Base-by-base conservation (phyloP, 768 basidiomycete species). In the Tulasnella sp. region DNA sequence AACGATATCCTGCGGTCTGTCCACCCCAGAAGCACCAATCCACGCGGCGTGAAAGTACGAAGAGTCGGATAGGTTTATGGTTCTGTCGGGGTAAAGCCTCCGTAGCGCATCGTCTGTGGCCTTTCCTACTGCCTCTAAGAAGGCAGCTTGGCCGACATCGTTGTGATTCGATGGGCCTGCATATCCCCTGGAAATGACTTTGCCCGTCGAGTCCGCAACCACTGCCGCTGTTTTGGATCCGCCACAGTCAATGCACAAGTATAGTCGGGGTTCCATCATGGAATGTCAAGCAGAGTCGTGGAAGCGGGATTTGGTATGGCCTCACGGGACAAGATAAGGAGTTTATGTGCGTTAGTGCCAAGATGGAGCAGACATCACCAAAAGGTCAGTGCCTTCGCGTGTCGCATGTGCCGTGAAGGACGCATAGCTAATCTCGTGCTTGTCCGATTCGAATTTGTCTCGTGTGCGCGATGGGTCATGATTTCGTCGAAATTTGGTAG, bases 121-220 rank as follows among this genome's bases (percentile, higher is more conserved):
- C 11, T 67, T 65, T 0, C 67, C 67, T 39, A 90, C 72, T 5
- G 78, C 74, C 3, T 68, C 63, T 42, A 76, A 71, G 70, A 87
- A 88, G 34, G 71, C 75, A n/a, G 75, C 69, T 15, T 78, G 64
- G 31, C 82, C 75, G 64, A 89, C 80, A 70, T 87, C 87, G 21
- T 86, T 76, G 69, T 86, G 86, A 69, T 94, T 94, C 62, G 89
- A 90, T 0, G 86, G 84, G 2, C 87, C 87, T 6, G 80, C 81
- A 15, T 73, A 67, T 1, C 80, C 86, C 41, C 83, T 81, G 1
- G 81, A 82, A 41, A 87, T 58, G 62, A 88, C 75, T 4, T 70
- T 68, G 61, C 87, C 84, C 2, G 73, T 61, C 17, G 66, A 62
- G 65, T 82, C 74, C 59, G 74, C 74, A 67, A 93, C 78, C 59